Conservation (phyloP, 2,329 filamentous ascomycete species). For the Fonsecaea pugnacius region DNA sequence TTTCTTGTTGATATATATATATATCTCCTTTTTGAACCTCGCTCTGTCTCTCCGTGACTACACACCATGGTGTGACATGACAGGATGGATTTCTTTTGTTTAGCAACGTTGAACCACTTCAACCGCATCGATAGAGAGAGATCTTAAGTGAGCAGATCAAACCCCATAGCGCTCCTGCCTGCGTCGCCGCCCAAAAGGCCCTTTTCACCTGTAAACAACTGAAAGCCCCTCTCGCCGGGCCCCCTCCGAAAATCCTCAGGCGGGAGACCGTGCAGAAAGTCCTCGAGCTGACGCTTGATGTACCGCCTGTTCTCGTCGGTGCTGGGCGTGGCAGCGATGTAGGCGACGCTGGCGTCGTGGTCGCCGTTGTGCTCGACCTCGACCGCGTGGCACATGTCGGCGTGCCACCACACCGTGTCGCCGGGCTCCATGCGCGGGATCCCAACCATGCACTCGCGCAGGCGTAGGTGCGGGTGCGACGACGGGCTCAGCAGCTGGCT, state of each 20-base stretch:
- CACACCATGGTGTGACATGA: too few relatives aligned
- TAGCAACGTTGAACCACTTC: too few relatives aligned
- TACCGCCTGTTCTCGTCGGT: constrained; percentile 41
- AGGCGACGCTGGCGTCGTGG: constrained; percentile 43
- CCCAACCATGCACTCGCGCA: constrained; percentile 46
- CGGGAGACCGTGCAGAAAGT: constrained; percentile 57
- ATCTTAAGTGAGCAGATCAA: constrained; percentile 24
- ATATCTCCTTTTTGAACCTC: too few relatives aligned
- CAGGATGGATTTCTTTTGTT: too few relatives aligned
- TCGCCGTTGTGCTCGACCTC: constrained; percentile 46
- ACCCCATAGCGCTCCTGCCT: constrained; percentile 29
- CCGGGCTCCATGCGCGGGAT: constrained; percentile 47
- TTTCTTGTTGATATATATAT: too few relatives aligned
- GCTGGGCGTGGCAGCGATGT: constrained; percentile 46
- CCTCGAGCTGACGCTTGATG: constrained; percentile 56
- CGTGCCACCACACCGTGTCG: constrained; percentile 51
- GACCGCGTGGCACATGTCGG: constrained; percentile 49
- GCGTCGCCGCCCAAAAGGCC: constrained; percentile 29
- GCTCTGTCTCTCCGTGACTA: too few relatives aligned
- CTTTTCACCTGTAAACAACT: constrained; percentile 27
- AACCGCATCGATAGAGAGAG: too few relatives aligned
- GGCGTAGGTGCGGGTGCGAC: constrained; percentile 47
- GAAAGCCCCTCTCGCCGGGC: constrained; percentile 24
- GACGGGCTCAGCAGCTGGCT: constrained; percentile 51
- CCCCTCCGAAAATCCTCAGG: constrained; percentile 43